phyloP scores from a whole-genome alignment of 495 filamentous ascomycete species.

The Trypethelium eluteriae region DNA sequence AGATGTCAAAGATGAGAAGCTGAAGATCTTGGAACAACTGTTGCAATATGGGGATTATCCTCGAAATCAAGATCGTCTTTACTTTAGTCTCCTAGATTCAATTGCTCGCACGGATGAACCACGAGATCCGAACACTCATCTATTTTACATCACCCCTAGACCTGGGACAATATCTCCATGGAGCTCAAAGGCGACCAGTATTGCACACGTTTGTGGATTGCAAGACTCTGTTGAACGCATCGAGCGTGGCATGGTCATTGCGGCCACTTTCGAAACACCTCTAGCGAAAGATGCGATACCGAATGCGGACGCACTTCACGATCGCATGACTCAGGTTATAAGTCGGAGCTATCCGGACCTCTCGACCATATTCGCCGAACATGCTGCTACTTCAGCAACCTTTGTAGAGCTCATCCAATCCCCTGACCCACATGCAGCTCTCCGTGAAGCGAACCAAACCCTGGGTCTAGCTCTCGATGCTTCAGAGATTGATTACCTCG shows the following conservation, averaged over 20 bases:
- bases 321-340: conserved; percentile 88
- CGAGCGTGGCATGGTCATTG: conserved; percentile 73
- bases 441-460: conserved; percentile 73
- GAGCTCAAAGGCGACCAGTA: conserved; percentile 92
- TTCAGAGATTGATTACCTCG: conserved; percentile 87
- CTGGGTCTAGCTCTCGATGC: conserved; percentile 80
- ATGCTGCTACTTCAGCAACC: conserved; percentile 59
- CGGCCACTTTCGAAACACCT: conserved; percentile 50
- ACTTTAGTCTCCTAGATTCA: conserved; percentile 31
- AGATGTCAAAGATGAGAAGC: conserved; percentile 33
- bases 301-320: conserved; percentile 67
- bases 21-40: conserved; percentile 50
- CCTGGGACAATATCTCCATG: conserved; percentile 85
- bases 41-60: conserved; percentile 54
- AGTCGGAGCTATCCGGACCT: conserved; percentile 57
- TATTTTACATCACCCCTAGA: conserved; percentile 69
- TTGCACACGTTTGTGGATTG: conserved; percentile 85
- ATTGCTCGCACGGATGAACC: conserved; percentile 35
- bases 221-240: conserved; percentile 66
- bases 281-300: conserved; percentile 43
- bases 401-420: conserved; percentile 61
- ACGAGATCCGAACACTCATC: conserved; percentile 34
- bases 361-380: conserved; percentile 69
- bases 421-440: conserved; percentile 56
- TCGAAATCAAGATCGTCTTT: conserved; percentile 33